Percentiles rank a stretch among this genome's conserved stretches.
Evolutionary conservation across 2,329 filamentous ascomycete genomes (phyloP).

Genomic region (Corynespora cassiicola): DNA sequence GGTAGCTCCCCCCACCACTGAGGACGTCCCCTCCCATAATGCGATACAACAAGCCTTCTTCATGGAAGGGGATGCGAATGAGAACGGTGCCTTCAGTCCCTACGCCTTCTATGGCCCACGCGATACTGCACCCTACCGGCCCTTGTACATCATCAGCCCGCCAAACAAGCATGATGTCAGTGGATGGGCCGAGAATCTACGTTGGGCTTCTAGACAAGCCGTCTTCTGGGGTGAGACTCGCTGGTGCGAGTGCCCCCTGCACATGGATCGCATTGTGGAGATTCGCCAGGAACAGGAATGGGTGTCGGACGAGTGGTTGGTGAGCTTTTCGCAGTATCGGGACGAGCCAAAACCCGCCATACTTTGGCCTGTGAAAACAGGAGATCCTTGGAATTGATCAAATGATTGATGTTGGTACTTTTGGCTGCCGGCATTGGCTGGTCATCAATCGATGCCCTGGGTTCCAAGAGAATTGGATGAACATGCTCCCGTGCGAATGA

Average conservation of each 20-base stretch:
- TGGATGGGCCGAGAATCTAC: conserved; percentile 32
- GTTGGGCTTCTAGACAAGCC: conserved; percentile 27
- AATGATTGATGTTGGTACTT: no score
- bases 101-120: conserved; percentile 27
- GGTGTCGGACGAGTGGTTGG: conserved; percentile 26
- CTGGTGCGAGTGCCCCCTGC: conserved; percentile 32
- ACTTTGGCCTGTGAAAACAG: no score
- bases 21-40: neutral
- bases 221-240: conserved; percentile 10
- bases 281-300: conserved; percentile 21
- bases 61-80: neutral
- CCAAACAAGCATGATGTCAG: conserved; percentile 21
- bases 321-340: no score
- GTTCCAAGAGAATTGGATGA: conserved; percentile 4
- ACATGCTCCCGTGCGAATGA: no score
- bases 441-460: no score
- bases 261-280: conserved; percentile 27
- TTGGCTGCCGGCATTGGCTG: no score
- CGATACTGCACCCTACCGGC: conserved; percentile 20
- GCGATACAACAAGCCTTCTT: neutral
- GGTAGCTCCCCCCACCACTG: conserved; percentile 1
- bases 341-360: neutral
- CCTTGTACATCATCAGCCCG: conserved; percentile 16
- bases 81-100: conserved; percentile 1
- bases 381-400: no score